Evolutionary conservation across 2,329 filamentous ascomycete species (phyloP).

Genomic region (Daldinia eschscholtzii): DNA sequence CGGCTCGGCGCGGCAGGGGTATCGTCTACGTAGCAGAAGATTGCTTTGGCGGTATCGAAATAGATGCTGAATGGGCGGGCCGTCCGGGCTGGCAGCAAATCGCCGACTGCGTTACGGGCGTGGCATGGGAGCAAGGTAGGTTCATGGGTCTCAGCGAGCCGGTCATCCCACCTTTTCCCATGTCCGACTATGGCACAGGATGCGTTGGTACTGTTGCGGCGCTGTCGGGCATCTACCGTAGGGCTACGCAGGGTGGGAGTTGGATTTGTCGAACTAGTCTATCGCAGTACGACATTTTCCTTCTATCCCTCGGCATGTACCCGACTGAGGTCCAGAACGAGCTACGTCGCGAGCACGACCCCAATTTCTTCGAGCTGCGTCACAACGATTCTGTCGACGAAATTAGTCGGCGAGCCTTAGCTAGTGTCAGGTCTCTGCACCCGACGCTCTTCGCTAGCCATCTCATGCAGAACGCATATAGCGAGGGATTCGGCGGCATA

Average conservation of each 20-base stretch:
- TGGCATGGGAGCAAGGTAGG: conserved; percentile 54
- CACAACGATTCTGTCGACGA: conserved; percentile 71
- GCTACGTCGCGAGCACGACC: conserved; percentile 61
- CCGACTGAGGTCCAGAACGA: conserved; percentile 60
- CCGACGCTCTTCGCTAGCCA: conserved; percentile 51
- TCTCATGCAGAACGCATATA: conserved; percentile 51
- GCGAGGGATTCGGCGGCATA: conserved; percentile 54
- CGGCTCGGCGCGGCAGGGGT: conserved; percentile 68
- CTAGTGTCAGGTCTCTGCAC: conserved; percentile 60
- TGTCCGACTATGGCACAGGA: conserved; percentile 63
- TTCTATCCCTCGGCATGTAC: conserved; percentile 61
- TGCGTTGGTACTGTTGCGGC: conserved; percentile 53
- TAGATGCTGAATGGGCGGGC: conserved; percentile 67
- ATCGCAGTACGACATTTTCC: conserved; percentile 55
- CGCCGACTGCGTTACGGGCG: conserved; percentile 55
- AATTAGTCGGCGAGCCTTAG: conserved; percentile 66
- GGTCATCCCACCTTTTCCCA: conserved; percentile 74
- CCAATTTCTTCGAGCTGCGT: conserved; percentile 65
- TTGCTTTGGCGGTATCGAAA: conserved; percentile 74
- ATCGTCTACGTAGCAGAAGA: conserved; percentile 78
- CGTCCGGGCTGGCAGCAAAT: conserved; percentile 73
- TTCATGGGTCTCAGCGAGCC: conserved; percentile 65
- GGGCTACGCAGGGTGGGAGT: conserved; percentile 52
- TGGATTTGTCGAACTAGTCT: conserved; percentile 54
- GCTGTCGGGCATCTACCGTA: conserved; percentile 53